Base-by-base conservation (phyloP, 2,329 filamentous ascomycete genomes). In the Davidsoniella virescens region DNA sequence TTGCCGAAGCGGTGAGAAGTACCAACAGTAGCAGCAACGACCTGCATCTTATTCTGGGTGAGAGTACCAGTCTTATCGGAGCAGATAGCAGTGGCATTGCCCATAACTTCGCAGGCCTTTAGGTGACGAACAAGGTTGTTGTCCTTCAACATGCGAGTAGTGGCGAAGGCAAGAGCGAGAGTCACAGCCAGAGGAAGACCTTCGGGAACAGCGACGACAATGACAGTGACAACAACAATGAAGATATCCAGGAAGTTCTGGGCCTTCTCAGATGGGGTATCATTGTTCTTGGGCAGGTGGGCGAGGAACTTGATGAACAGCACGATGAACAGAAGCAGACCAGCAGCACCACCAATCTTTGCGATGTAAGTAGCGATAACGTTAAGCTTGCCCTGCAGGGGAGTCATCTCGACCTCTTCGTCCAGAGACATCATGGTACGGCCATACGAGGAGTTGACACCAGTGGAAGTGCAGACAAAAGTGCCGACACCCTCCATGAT, bases 231-330 rank as follows among this genome's bases (percentile, higher is more conserved):
- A 18, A 85, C 81, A 42, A 84, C 78, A 55, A 87, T 87, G 58
- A 87, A 77, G 53, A 87, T 85, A 53, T 82, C 73, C 56, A 87
- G 70, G 58, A 87, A 87, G 48, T 76, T 71, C 59, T 90, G 84
- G 7, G 84, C 87, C 66, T 93, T 94, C 49, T 78, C 63, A 2
- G 84, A 79, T 2, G 86, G 71, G 0, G 72, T 72, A 3, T 60
- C 55, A 52, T 75, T 70, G 16, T 55, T 55, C 64, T 72, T 61
- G 5, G 70, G 68, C 2, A 94, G 72, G 10, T 76, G 67, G 44
- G 80, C 85, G 8, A 92, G 69, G 61, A 94, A 95, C 58, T 87
- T 76, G 66, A 94, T 88, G 59, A 94, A 77, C 12, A 94, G 71
- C 43, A 93, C 82, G 44, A 90, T 71, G 65, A 95, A 94, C 44